phyloP scores from a whole-genome alignment of 2,329 filamentous ascomycete genomes.

The Pezicula carpinea region DNA sequence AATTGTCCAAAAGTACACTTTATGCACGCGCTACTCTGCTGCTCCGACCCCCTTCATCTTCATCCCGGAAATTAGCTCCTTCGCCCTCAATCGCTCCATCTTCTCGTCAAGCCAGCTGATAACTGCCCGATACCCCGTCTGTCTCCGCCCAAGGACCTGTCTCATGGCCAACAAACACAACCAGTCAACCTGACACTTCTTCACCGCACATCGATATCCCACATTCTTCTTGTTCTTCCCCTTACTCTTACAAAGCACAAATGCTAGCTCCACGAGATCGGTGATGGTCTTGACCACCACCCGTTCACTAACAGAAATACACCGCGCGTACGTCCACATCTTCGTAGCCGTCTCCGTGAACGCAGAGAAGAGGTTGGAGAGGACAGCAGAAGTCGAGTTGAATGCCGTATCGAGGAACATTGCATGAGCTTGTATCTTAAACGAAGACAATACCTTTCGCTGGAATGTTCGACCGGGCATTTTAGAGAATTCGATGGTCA shows the following conservation, averaged over 20 bases:
- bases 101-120: slow-evolving; percentile 61
- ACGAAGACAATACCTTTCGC: slow-evolving; percentile 69
- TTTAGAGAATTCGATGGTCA: slow-evolving; percentile 74
- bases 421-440: slow-evolving; percentile 79
- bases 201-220: slow-evolving; percentile 19
- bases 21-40: no score
- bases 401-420: slow-evolving; percentile 80
- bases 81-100: slow-evolving; percentile 4
- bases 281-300: slow-evolving; percentile 15
- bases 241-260: slow-evolving; percentile 23
- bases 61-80: slow-evolving; percentile 1
- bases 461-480: slow-evolving; percentile 73
- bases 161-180: slow-evolving; percentile 67
- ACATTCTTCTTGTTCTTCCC: slow-evolving; percentile 14
- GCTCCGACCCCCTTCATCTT: background rate
- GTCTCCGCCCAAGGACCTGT: slow-evolving; percentile 62
- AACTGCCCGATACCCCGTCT: slow-evolving; percentile 61
- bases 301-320: slow-evolving; percentile 51
- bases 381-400: slow-evolving; percentile 65
- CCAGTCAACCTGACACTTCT: slow-evolving; percentile 24
- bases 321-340: slow-evolving; percentile 57
- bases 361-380: slow-evolving; percentile 69
- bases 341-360: slow-evolving; percentile 78
- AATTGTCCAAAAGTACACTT: no score
- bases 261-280: slow-evolving; percentile 18